Base-by-base conservation (phyloP, 2,329 filamentous ascomycete species). In the Aspergillus cejpii region DNA sequence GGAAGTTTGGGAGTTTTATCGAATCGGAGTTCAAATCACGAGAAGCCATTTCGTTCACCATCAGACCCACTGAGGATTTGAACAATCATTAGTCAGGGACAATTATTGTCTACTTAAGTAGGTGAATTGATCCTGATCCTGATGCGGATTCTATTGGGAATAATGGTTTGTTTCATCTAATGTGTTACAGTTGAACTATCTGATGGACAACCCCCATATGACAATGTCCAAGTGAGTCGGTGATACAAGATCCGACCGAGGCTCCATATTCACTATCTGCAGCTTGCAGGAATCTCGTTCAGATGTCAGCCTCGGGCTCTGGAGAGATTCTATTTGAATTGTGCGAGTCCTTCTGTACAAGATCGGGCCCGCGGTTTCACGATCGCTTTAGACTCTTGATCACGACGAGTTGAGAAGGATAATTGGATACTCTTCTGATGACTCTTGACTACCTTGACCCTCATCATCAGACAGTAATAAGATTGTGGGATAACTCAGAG, bases 1-100 rank as follows among this genome's bases (percentile, higher is more conserved):
- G 43, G 43, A 44, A 29, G 37, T n/a, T 15, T 34, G 23, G 10
- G 39, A 33, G 38, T 38, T 37, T 39, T 20, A 37, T 45, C 48
- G 45, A 54, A 50, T 49, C 45, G 47, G 51, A 54, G 44, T 24
- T 36, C 37, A 33, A 45, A 54, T 52, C 47, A 50, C 50, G 39
- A 7, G 26, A 37, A 41, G 17, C 31, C 31, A 11, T 34, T 34
- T 24, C 17, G 31, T 5, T 34, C 10, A 2, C 14, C 11, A 17
- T 15, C 10, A 12, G 31, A 34, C 31, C 31, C 31, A 34, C 31
- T 5, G 11, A 11, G 6, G 14, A 31, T 31, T n/a, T n/a, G n/a
- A n/a, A n/a, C n/a, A n/a, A n/a, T n/a, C n/a, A n/a, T n/a, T n/a
- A 20, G 6, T 20, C 31, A 34, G 31, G 31, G 17, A 34, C 31